Percentiles rank a stretch among this genome's conserved stretches.
Evolutionary conservation across 2,329 filamentous ascomycete species (phyloP).

Genomic region (Calonectria pseudoreteaudii): DNA sequence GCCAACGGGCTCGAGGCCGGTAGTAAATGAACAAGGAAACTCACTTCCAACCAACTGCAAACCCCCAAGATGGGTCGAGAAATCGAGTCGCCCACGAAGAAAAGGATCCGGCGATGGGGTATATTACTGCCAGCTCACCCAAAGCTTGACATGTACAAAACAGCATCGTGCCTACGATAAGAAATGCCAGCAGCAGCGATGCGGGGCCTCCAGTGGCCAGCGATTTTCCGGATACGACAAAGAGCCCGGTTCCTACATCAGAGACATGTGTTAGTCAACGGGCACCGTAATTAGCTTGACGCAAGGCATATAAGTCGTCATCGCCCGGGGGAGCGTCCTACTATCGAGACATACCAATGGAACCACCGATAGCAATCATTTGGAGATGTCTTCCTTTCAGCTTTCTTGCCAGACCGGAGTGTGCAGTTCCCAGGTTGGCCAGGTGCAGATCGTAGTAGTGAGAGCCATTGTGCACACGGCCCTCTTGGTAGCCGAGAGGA

Average conservation of each 20-base stretch:
- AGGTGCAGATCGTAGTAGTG: conserved; percentile 68
- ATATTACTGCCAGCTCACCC: conserved; percentile 90
- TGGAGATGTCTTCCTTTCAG: conserved; percentile 89
- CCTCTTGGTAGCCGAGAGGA: conserved; percentile 51
- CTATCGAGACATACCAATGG: conserved; percentile 72
- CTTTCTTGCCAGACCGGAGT: conserved; percentile 79
- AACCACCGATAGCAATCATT: conserved; percentile 97
- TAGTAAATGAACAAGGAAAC: conserved; percentile 43
- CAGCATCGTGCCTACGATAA: conserved; percentile 85
- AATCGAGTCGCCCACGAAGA: conserved; percentile 93
- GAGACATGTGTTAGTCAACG: conserved; percentile 29
- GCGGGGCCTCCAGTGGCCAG: conserved; percentile 81
- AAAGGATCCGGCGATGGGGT: conserved; percentile 92
- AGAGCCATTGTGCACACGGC: conserved; percentile 50
- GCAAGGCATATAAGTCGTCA: not conserved
- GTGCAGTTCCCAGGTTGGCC: conserved; percentile 79
- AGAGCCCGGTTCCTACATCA: conserved; percentile 78
- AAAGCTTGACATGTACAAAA: conserved; percentile 93
- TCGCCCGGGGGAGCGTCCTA: not conserved
- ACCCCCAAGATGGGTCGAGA: conserved; percentile 92
- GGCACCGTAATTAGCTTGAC: not conserved
- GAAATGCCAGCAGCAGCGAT: conserved; percentile 81
- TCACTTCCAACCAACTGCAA: conserved; percentile 94
- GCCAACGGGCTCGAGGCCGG: not conserved
- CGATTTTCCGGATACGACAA: conserved; percentile 83